Evolutionary conservation across 768 basidiomycete species (phyloP).

Genomic region (Leccinellum luteum): DNA sequence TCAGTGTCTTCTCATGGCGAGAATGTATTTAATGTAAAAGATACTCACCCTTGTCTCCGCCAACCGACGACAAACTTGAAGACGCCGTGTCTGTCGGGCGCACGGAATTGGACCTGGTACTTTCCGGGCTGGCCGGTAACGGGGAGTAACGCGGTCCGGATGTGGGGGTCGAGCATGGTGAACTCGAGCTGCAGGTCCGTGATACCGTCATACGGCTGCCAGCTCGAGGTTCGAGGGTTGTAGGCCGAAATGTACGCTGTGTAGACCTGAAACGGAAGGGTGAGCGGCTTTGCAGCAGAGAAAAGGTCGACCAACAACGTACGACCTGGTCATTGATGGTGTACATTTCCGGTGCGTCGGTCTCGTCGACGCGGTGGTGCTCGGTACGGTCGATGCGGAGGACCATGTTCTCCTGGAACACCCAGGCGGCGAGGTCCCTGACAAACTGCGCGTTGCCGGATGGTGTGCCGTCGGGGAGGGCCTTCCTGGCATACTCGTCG

Average conservation of each 20-base stretch:
- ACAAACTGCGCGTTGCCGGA: slow-evolving; percentile 77
- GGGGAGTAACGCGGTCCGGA: slow-evolving; percentile 74
- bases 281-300: neutral
- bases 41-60: slow-evolving; percentile 79
- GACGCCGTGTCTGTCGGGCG: slow-evolving; percentile 95
- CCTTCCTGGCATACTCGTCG: slow-evolving; percentile 68
- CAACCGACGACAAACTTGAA: slow-evolving; percentile 96
- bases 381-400: slow-evolving; percentile 72
- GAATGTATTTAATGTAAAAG: neutral
- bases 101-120: slow-evolving; percentile 83
- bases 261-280: slow-evolving; percentile 55
- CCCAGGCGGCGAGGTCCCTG: slow-evolving; percentile 79
- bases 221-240: slow-evolving; percentile 50
- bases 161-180: slow-evolving; percentile 97
- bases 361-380: slow-evolving; percentile 70
- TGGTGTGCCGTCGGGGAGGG: slow-evolving; percentile 53
- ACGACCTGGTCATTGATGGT: slow-evolving; percentile 87
- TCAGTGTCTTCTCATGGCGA: neutral
- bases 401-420: slow-evolving; percentile 83
- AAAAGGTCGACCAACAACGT: slow-evolving; percentile 10
- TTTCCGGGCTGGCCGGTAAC: slow-evolving; percentile 55
- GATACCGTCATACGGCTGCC: slow-evolving; percentile 71
- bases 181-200: slow-evolving; percentile 91
- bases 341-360: slow-evolving; percentile 66
- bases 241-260: slow-evolving; percentile 70